Base-by-base conservation (phyloP, 1,139 yeast species). In the Debaryomyces udenii region DNA sequence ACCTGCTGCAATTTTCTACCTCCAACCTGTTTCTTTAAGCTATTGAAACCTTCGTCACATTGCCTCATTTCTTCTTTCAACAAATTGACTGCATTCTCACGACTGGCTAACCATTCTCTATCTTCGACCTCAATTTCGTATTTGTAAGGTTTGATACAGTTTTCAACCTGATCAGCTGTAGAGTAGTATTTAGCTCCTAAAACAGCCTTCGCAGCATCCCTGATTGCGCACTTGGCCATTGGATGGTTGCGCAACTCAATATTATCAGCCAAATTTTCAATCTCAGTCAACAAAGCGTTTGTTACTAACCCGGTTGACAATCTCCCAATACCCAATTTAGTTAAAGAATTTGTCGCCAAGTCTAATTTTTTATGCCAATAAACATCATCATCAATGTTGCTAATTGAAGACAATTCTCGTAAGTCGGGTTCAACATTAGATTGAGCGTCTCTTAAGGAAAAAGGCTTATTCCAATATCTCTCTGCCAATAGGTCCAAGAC, bases 141-240 rank as follows among this genome's bases (percentile, higher is more conserved):
- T 64, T 94, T 94, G 67, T 85, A 93, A 2, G 99, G 99, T 62
- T 94, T 94, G 56, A 94, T 91, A 67, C 98, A 91, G 62, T 93
- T 94, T 58, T 94, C 99, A 11, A 94, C 99, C 61, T 94, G 99
- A 60, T 94, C 99, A 0, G 99, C 95, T 0, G 99, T 93, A 1
- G 96, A 85, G 51, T 85, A 89, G 59, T 80, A 93, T 49, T 93
- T 81, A 28, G 86, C 70, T 47, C 83, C 81, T 47, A 94, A 69
- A 2, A 94, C 96, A 16, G 83, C 71, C 31, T 80, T 77, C 0
- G 96, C 96, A 1, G 97, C 96, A 35, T 90, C 96, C 41, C 78
- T 79, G 17, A 94, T 93, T 4, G 90, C 83, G 30, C 81, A 78
- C 50, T 81, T 81, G 1, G 96, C 96, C 66, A 86, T 71, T 7